phyloP scores from a whole-genome alignment of 2,329 filamentous ascomycete genomes.

The Fusarium pseudograminearum region DNA sequence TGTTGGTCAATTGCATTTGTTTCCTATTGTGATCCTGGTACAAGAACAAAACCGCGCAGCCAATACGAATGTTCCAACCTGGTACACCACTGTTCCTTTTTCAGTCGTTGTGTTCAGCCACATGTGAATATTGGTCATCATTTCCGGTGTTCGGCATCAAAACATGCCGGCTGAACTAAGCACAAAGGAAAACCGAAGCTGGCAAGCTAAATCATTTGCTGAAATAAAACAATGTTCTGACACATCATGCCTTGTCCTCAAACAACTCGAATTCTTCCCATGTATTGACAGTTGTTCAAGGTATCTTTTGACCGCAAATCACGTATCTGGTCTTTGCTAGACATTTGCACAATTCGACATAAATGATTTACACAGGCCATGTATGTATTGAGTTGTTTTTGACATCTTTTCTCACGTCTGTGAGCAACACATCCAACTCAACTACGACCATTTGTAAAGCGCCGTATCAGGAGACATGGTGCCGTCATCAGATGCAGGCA shows the following conservation, averaged over 20 bases:
- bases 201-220: no score
- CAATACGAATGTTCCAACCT: no score
- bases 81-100: background rate
- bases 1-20: background rate
- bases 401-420: constrained; percentile 44
- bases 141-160: background rate
- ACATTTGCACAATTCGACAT: background rate
- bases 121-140: background rate
- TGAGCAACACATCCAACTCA: constrained; percentile 45
- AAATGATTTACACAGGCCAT: constrained; percentile 39
- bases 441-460: constrained; percentile 36
- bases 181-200: background rate
- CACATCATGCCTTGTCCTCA: background rate
- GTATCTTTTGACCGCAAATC: constrained; percentile 11
- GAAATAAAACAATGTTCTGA: background rate
- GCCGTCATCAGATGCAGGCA: constrained; percentile 3
- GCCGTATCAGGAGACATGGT: constrained; percentile 30
- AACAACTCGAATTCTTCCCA: background rate
- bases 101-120: background rate
- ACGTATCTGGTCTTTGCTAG: background rate
- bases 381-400: constrained; percentile 45
- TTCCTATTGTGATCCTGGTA: background rate
- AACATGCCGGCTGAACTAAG: background rate
- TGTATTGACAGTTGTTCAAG: background rate
- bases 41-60: background rate